Evolutionary conservation across 2,329 filamentous ascomycete genomes (phyloP).

Genomic region (Monosporascus cannonballus): DNA sequence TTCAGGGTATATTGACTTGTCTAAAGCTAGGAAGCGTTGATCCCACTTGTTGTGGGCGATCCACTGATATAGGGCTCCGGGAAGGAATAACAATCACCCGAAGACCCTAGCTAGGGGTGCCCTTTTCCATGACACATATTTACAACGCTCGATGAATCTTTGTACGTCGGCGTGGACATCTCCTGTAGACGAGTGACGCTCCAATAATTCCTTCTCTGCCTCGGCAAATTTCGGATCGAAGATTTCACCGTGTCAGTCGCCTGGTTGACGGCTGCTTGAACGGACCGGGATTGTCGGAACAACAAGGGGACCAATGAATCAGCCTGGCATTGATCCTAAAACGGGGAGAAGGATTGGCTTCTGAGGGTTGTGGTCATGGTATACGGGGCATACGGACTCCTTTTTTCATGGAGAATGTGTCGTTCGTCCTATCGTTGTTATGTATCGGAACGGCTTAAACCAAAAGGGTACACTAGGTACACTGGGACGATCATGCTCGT

Average conservation of each 20-base stretch:
- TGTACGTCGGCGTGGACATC: background rate
- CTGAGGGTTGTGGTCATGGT: background rate
- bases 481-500: conserved; percentile 2
- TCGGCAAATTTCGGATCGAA: background rate
- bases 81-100: too few species aligned
- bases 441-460: background rate
- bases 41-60: too few species aligned
- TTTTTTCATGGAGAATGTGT: conserved; percentile 6
- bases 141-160: background rate
- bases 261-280: background rate
- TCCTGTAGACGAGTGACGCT: background rate
- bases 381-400: conserved; percentile 2
- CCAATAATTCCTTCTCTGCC: background rate
- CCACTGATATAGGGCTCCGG: too few species aligned
- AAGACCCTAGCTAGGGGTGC: too few species aligned
- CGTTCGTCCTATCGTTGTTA: conserved; percentile 1
- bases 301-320: conserved; percentile 4
- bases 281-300: background rate
- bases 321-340: background rate
- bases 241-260: background rate
- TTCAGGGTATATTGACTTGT: too few species aligned
- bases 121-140: too few species aligned
- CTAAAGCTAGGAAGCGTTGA: too few species aligned
- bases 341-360: background rate
- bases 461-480: background rate